Evolutionary conservation across 768 basidiomycete genomes (phyloP), one percentile per base, ranked within the genome.

Genomic region (Tulasnella sp.): DNA sequence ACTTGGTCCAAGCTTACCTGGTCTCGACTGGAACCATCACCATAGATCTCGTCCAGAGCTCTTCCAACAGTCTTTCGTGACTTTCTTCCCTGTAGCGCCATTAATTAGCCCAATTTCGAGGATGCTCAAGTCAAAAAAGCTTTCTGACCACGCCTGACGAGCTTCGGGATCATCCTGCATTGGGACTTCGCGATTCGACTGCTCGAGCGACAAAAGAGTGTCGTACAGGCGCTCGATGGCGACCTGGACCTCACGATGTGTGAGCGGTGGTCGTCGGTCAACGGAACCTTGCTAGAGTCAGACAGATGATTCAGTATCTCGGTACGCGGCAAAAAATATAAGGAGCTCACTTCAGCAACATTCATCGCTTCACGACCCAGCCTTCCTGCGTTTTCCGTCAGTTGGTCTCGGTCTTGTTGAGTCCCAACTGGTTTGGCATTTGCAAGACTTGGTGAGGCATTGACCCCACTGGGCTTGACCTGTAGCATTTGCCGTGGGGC

Each of bases 401-500:
- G 88, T 40, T 87, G 86, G 74, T 87, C 83, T 41, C 83, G 82
- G 36, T 82, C 78, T 35, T 79, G 78, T 59, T 77, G n/a, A 35
- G 75, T 76, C n/a, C 80, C 77, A 8, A 86, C 89, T 29, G 73
- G 42, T 87, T 86, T 65, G 84, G 85, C 81, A 77, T 83, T 77
- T 75, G 83, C 78, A 74, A 84, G 66, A 66, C 52, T 84, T 66
- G 81, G 75, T 71, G 74, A 72, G 19, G 78, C 65, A 44, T 83
- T 75, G 12, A 81, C 76, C 74, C 82, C 81, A 40, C 80, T 78
- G 65, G 87, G 77, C 73, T 92, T 90, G 9, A 98, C 94, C 79
- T 98, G 94, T 4, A 99, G 85, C 32, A 98, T 87, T 74, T 97
- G 96, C 47, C 96, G 87, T 16, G 97, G 97, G n/a, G 95, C 95